Evolutionary conservation across 1,284 basidiomycete species (phyloP).

Genomic region (Phenoliferia sp.): DNA sequence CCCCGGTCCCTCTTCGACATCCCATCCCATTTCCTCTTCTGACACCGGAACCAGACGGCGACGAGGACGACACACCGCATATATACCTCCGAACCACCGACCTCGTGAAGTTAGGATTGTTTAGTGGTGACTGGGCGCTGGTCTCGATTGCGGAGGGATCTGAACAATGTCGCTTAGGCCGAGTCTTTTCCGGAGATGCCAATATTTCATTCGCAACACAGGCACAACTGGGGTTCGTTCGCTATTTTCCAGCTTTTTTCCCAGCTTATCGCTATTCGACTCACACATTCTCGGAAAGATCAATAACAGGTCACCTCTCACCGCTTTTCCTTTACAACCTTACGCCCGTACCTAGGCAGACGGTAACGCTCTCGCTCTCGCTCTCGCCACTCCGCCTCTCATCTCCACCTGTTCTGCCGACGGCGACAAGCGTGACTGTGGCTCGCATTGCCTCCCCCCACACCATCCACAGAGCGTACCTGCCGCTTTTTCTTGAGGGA

Average conservation of each 20-base stretch:
- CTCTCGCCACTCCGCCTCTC: conserved; percentile 43
- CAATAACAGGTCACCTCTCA: conserved; percentile 3
- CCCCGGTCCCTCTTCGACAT: not conserved
- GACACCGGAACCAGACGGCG: conserved; percentile 10
- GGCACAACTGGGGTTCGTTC: not conserved
- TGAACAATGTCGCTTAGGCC: conserved; percentile 35
- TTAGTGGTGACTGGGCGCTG: conserved; percentile 84
- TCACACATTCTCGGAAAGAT: not conserved
- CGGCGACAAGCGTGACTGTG: conserved; percentile 67
- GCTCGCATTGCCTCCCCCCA: conserved; percentile 78
- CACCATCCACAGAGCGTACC: conserved; percentile 67
- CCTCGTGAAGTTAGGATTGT: conserved; percentile 65
- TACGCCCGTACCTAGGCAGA: not conserved
- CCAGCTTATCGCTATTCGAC: not conserved
- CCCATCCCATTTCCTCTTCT: conserved; percentile 13
- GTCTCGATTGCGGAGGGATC: conserved; percentile 15
- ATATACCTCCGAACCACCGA: conserved; percentile 59
- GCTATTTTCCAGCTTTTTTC: not conserved
- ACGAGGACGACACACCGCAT: conserved; percentile 22
- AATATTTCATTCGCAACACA: conserved; percentile 6
- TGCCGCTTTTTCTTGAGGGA: conserved; percentile 62
- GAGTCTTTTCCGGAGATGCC: conserved; percentile 27
- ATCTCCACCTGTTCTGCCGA: conserved; percentile 55
- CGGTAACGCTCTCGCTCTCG: not conserved
- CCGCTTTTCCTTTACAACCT: conserved; percentile 24